Base-by-base conservation (phyloP, 2,329 filamentous ascomycete species). In the Epichloe scottii region DNA sequence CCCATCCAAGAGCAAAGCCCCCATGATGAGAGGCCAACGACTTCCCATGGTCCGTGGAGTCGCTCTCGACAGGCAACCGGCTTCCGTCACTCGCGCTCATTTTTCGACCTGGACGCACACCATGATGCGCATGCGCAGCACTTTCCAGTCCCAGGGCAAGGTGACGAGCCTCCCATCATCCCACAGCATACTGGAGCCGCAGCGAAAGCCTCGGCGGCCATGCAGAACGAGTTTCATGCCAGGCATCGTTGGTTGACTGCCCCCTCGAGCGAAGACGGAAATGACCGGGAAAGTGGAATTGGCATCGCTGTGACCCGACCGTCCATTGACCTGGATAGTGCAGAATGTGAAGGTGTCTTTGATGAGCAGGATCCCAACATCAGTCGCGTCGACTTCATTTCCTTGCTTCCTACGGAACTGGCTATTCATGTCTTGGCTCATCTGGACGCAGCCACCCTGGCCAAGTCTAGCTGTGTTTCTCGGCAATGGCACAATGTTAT, bases 221-320 rank as follows among this genome's bases (percentile, higher is more conserved):
- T 78, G 51, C 77, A 82, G 57, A 80, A 81, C 57, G 75, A 79
- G 49, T 71, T 68, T 44, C 57, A 71, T 5, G 64, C 63, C 4
- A 61, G 65, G 41, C 54, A 68, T 63, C 67, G 70, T 47, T 71
- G 73, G 65, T 60, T 78, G 7, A 62, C 69, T 8, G 63, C 66
- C 4, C 58, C 62, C 19, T 58, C 60, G 2, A 63, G 62, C 34
- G 74, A 78, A 2, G 74, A 76, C 17, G 68, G 66, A 46, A 78
- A 75, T 55, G 79, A 84, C 56, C 69, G 74, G 26, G 80, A 84
- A 65, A 84, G 81, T 57, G 80, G 80, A 19, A 82, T 84, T 49
- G 79, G 79, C 34, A 83, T 84, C 47, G 70, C 73, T 1, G 64
- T 82, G 2, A 74, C 74, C 1, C 63, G 71, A 17, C 65, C 70